A percentile compares a stretch with the other conserved stretches of the same genome.
Conservation (phyloP, 768 basidiomycete species). For the Solioccasus polychromus region DNA sequence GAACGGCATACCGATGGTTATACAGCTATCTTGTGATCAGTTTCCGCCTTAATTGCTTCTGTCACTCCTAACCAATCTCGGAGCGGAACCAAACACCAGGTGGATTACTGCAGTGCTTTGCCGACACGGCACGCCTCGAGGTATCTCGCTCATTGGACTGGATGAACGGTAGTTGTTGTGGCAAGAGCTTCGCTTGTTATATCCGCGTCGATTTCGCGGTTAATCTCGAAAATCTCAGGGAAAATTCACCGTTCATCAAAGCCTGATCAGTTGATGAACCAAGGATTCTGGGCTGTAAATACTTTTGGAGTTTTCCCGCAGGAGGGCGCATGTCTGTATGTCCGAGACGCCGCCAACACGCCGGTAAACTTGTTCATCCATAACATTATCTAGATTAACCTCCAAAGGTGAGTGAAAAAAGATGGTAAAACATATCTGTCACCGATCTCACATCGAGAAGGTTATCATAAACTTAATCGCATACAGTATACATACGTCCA, state of each 20-base stretch:
- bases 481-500: constrained; percentile 10
- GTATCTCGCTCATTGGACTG: neutral
- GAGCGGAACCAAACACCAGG: constrained; percentile 15
- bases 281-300: constrained; percentile 5
- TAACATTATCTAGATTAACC: constrained; percentile 13
- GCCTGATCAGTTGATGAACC: constrained; percentile 24
- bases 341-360: constrained; percentile 10
- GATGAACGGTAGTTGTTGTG: constrained; percentile 1
- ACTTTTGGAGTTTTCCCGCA: constrained; percentile 14
- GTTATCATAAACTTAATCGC: constrained; percentile 39
- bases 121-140: constrained; percentile 3
- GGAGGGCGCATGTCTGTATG: constrained; percentile 19
- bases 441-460: constrained; percentile 23
- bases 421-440: constrained; percentile 18
- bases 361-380: constrained; percentile 8
- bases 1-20: constrained; percentile 24
- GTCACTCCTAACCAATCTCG: constrained; percentile 1
- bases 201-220: constrained; percentile 17
- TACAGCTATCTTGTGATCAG: constrained; percentile 5
- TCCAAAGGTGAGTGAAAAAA: constrained; percentile 10
- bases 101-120: constrained; percentile 1
- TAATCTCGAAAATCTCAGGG: constrained; percentile 23
- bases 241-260: constrained; percentile 19
- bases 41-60: constrained; percentile 5
- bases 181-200: constrained; percentile 4